These are phyloP conservation scores for Friedmanniomyces simplex DNA, from an alignment of 495 filamentous ascomycete genomes.

Conservation along the genomic window DNA sequence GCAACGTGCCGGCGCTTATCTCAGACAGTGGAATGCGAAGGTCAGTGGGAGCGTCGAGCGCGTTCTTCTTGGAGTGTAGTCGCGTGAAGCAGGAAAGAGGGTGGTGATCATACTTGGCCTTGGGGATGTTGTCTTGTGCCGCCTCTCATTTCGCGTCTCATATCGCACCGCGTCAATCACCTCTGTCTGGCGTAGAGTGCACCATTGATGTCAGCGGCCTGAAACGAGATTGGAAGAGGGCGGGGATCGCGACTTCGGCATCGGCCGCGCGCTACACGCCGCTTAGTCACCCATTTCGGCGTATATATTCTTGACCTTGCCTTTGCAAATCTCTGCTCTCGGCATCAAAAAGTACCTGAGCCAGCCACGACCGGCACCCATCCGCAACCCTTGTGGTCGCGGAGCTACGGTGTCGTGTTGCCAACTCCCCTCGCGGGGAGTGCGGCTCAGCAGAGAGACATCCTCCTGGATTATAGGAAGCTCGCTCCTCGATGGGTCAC, in stretches of 20 bases:
- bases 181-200: conserved; percentile 5
- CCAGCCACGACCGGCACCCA: conserved; percentile 17
- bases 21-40: neutral
- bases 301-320: neutral
- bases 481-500: conserved; percentile 11
- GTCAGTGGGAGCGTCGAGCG: neutral
- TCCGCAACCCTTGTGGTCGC: conserved; percentile 1
- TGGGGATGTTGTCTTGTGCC: neutral
- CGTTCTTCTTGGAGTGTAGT: neutral
- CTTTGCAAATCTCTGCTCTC: conserved; percentile 2
- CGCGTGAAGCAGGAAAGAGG: neutral
- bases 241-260: neutral
- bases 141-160: conserved; percentile 2
- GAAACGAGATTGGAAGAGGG: neutral
- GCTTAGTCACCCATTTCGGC: neutral
- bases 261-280: neutral
- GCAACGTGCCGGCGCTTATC: neutral
- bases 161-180: neutral
- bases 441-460: conserved; percentile 13
- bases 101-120: neutral
- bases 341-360: conserved; percentile 12
- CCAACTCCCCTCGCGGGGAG: conserved; percentile 7
- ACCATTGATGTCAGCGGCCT: neutral
- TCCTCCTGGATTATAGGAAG: conserved; percentile 22
- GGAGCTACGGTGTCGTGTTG: conserved; percentile 15